Evolutionary conservation across 257 asterid genomes (phyloP).

Genomic region (Anisodus tanguticus): DNA sequence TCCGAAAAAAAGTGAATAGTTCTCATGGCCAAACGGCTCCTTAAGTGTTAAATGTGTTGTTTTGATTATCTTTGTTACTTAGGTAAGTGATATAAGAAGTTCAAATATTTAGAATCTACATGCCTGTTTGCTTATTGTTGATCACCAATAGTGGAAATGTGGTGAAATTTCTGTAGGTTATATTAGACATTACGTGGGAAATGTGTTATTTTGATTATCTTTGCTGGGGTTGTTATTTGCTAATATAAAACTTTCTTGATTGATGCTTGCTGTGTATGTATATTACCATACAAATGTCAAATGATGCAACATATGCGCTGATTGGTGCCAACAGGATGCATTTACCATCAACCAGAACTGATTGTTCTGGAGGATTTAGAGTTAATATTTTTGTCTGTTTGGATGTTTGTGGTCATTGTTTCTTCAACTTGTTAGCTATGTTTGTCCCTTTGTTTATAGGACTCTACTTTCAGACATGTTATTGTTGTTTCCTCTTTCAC

Average conservation of each 20-base stretch:
- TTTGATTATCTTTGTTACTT: constrained; percentile 47
- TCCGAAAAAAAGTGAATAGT: no score
- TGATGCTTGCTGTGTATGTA: constrained; percentile 4
- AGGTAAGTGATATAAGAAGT: constrained; percentile 55
- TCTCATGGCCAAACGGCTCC: no score
- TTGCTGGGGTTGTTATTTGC: neutral
- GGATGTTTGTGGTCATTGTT: constrained; percentile 41
- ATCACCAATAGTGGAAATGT: neutral
- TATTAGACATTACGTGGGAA: neutral
- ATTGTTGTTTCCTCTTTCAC: neutral
- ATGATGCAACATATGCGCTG: constrained; percentile 7
- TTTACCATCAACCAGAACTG: constrained; percentile 17
- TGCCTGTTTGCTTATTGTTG: neutral
- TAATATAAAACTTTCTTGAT: constrained; percentile 26
- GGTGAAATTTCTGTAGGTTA: constrained; percentile 13
- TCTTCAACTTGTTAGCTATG: constrained; percentile 38
- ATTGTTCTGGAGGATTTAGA: constrained; percentile 18
- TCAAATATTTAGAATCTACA: constrained; percentile 32
- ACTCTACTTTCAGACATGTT: constrained; percentile 15
- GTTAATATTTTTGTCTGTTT: constrained; percentile 36
- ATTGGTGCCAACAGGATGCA: constrained; percentile 20
- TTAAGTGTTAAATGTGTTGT: neutral
- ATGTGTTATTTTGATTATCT: neutral
- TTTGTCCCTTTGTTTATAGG: constrained; percentile 26
- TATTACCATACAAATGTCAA: neutral